Evolutionary conservation across 2,329 filamentous ascomycete species (phyloP).

Genomic region (Leptodontidium sp.): DNA sequence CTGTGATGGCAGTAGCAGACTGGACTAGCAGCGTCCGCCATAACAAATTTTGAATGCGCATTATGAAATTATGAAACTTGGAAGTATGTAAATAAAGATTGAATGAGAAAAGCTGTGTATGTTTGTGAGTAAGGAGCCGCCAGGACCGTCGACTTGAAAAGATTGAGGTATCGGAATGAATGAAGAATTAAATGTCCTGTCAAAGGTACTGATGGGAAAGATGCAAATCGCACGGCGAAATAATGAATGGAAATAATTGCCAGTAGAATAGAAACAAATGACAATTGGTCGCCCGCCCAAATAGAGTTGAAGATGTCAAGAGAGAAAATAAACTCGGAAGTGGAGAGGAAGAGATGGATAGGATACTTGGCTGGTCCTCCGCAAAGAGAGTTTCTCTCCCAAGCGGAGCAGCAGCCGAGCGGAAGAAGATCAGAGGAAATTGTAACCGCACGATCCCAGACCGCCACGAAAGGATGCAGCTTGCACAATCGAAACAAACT

Average conservation of each 20-base stretch:
- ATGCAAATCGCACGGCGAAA: slow-evolving; percentile 26
- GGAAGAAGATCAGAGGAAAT: slow-evolving; percentile 20
- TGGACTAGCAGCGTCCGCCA: slow-evolving; percentile 34
- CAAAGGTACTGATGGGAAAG: slow-evolving; percentile 39
- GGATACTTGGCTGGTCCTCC: slow-evolving; percentile 14
- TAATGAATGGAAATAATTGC: slow-evolving; percentile 27
- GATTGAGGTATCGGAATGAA: slow-evolving; percentile 21
- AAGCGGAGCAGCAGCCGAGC: slow-evolving; percentile 5
- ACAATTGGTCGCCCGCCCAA: slow-evolving; percentile 36
- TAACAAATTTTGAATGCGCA: slow-evolving; percentile 39
- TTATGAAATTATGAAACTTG: slow-evolving; percentile 31
- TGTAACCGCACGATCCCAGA: slow-evolving; percentile 16
- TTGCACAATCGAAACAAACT: slow-evolving; percentile 21
- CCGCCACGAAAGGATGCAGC: slow-evolving; percentile 11
- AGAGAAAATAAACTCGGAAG: slow-evolving; percentile 25
- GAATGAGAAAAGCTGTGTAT: neutral
- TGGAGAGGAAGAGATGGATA: slow-evolving; percentile 25
- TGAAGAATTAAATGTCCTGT: slow-evolving; percentile 37
- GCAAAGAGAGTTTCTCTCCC: slow-evolving; percentile 13
- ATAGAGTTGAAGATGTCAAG: slow-evolving; percentile 30
- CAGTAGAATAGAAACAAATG: slow-evolving; percentile 22
- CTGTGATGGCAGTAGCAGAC: slow-evolving; percentile 35
- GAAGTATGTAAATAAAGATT: slow-evolving; percentile 16
- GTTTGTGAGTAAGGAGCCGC: slow-evolving; percentile 19
- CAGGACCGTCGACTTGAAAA: slow-evolving; percentile 17